Conservation (phyloP, 2,329 filamentous ascomycete genomes). For the Sarocladium oryzae region DNA sequence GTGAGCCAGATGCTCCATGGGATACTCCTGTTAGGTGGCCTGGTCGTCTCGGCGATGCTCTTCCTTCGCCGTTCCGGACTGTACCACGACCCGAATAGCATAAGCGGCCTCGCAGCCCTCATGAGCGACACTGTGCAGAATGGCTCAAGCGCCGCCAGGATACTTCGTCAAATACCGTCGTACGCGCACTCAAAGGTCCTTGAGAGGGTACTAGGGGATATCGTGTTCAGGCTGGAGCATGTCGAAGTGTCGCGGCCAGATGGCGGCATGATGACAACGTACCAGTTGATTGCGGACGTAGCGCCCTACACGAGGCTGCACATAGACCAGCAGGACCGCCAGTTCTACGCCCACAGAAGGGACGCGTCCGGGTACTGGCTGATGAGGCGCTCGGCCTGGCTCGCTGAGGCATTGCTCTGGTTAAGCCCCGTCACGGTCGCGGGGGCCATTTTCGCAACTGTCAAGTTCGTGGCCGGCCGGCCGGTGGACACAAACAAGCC, state of each 20-base stretch:
- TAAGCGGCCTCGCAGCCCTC: background rate
- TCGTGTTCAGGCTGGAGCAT: background rate
- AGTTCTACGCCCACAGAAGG: background rate
- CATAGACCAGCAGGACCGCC: background rate
- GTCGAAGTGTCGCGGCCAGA: background rate
- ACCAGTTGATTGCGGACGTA: background rate
- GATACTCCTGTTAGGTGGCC: background rate
- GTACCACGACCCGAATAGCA: background rate
- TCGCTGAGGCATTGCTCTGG: conserved; percentile 5
- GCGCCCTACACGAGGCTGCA: background rate
- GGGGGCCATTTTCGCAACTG: background rate
- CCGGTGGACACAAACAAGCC: background rate
- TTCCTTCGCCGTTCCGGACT: background rate
- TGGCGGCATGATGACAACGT: background rate
- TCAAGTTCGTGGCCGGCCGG: background rate
- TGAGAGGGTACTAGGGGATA: background rate
- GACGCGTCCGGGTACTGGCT: conserved; percentile 5
- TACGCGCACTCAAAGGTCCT: background rate
- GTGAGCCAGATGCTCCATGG: background rate
- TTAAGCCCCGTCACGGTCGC: background rate
- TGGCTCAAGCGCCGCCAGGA: background rate
- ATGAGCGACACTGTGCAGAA: background rate
- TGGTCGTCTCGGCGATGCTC: background rate
- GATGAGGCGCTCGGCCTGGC: background rate
- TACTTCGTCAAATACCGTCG: background rate